Evolutionary conservation across 225 moss, liverwort and hornwort species (phyloP).

Genomic region (Physcomitrellopsis africana): DNA sequence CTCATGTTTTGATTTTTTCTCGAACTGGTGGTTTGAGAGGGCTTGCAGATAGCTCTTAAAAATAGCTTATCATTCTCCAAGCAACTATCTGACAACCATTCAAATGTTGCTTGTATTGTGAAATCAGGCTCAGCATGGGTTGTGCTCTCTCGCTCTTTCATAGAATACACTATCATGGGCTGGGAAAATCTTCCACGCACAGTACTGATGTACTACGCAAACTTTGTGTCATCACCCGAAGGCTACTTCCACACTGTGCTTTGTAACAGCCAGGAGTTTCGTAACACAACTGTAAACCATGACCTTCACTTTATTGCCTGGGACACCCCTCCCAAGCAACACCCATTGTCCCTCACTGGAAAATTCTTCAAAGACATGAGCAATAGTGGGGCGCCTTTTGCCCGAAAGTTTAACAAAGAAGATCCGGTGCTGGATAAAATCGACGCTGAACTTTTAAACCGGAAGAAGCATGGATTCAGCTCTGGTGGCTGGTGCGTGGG

Average conservation of each 20-base stretch:
- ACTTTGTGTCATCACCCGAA: slow-evolving; percentile 93
- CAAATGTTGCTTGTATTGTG: neutral
- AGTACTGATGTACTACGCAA: slow-evolving; percentile 92
- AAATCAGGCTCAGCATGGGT: slow-evolving; percentile 88
- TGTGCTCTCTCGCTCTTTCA: slow-evolving; percentile 63
- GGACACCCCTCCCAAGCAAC: slow-evolving; percentile 92
- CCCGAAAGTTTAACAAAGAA: slow-evolving; percentile 73
- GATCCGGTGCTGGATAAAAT: slow-evolving; percentile 76
- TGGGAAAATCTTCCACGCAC: slow-evolving; percentile 86
- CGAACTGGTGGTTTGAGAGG: no score
- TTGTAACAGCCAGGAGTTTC: slow-evolving; percentile 80
- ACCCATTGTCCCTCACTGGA: slow-evolving; percentile 70
- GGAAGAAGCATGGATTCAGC: slow-evolving; percentile 42
- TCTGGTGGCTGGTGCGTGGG: slow-evolving; percentile 88
- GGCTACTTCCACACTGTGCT: slow-evolving; percentile 96
- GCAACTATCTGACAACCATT: slow-evolving; percentile 12
- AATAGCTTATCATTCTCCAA: slow-evolving; percentile 49
- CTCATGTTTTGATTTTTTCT: no score
- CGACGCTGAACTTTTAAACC: slow-evolving; percentile 67
- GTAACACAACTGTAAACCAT: slow-evolving; percentile 93
- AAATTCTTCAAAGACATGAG: slow-evolving; percentile 59
- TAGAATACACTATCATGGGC: slow-evolving; percentile 73
- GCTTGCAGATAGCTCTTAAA: no score
- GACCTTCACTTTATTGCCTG: slow-evolving; percentile 91
- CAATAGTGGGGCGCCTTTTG: slow-evolving; percentile 79